These are phyloP conservation scores for Ustilago hordei DNA, from an alignment of 1,284 basidiomycete genomes.

Conservation along the genomic window DNA sequence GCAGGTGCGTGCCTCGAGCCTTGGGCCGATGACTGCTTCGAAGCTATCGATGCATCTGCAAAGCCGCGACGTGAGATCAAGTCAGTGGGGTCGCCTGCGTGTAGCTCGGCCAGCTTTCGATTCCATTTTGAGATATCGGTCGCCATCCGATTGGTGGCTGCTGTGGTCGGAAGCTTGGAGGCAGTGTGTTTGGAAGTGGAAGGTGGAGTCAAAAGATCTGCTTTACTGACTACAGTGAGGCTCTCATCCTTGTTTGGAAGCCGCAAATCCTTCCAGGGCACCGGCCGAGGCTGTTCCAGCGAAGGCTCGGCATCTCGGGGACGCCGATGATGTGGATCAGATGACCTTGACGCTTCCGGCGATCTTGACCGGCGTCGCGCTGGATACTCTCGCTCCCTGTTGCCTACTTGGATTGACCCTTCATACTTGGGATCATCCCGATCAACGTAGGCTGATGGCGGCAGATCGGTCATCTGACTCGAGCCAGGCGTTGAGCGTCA, in stretches of 20 bases:
- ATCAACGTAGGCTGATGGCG: constrained; percentile 17
- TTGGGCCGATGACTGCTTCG: background rate
- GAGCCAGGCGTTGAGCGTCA: background rate
- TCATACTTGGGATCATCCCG: constrained; percentile 18
- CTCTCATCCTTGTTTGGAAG: constrained; percentile 1
- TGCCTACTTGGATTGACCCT: background rate
- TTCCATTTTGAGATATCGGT: constrained; percentile 46
- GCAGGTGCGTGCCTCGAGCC: background rate
- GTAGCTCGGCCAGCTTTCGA: constrained; percentile 44
- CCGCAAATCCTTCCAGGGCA: constrained; percentile 24
- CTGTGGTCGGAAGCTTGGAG: constrained; percentile 5
- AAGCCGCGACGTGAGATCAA: background rate
- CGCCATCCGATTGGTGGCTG: constrained; percentile 33
- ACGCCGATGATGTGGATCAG: background rate
- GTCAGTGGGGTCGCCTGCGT: constrained; percentile 3
- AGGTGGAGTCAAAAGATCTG: background rate
- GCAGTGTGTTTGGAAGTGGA: constrained; percentile 1
- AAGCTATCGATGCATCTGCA: too few relatives aligned
- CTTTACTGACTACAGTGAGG: background rate
- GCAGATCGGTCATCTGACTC: constrained; percentile 12
- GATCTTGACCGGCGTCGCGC: constrained; percentile 25
- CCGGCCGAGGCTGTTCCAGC: background rate
- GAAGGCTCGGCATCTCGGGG: background rate
- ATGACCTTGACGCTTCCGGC: background rate
- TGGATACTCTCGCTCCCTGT: background rate